phyloP scores from a whole-genome alignment of 495 filamentous ascomycete genomes.

The Xylaria longipes region DNA sequence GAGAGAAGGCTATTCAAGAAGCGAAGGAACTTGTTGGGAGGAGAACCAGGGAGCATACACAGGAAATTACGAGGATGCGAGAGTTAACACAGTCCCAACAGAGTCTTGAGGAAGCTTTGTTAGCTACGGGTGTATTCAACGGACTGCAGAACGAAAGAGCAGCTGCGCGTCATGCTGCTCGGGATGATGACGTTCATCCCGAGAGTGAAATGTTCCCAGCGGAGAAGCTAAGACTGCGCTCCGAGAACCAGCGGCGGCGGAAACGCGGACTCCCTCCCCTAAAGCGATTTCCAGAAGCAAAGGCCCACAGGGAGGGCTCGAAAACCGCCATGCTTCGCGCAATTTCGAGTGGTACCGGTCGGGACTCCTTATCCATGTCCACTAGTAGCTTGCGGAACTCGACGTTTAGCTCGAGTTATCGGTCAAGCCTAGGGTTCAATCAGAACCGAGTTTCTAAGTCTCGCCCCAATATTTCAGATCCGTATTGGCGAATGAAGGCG shows the following conservation, averaged over 20 bases:
- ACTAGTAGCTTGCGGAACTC: conserved; percentile 39
- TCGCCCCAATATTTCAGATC: conserved; percentile 33
- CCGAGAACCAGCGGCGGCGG: conserved; percentile 35
- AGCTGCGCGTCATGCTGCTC: conserved; percentile 40
- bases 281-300: conserved; percentile 32
- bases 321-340: conserved; percentile 40
- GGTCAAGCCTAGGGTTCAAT: conserved; percentile 39
- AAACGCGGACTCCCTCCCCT: conserved; percentile 34
- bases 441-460: conserved; percentile 33
- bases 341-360: conserved; percentile 24
- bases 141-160: conserved; percentile 46
- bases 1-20: conserved; percentile 32
- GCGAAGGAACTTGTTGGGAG: conserved; percentile 31
- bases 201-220: conserved; percentile 10
- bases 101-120: conserved; percentile 48
- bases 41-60: conserved; percentile 25
- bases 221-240: conserved; percentile 30
- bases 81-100: conserved; percentile 29
- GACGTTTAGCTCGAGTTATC: conserved; percentile 41
- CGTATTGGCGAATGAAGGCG: conserved; percentile 51
- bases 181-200: conserved; percentile 20
- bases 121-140: conserved; percentile 50
- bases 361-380: conserved; percentile 36
- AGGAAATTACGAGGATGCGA: conserved; percentile 28
- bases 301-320: conserved; percentile 30